Base-by-base conservation (phyloP, 1,139 yeast genomes). In the Geotrichum klebahnii region DNA sequence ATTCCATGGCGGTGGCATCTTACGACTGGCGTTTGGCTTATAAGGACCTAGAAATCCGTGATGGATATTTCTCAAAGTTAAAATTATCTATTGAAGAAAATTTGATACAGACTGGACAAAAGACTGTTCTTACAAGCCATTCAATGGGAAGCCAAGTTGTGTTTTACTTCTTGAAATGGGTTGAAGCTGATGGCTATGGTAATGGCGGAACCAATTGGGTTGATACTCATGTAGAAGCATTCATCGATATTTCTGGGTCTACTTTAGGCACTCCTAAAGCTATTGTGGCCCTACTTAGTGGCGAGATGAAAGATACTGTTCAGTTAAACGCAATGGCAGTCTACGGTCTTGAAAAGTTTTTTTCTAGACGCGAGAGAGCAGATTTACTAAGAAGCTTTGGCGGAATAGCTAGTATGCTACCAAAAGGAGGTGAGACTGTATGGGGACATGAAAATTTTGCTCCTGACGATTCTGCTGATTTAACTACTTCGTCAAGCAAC, bases 251-350 rank as follows among this genome's bases (percentile, higher is more conserved):
- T 51, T 80, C 95, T 19, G 98, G 98, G 0, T 82, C 95, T 6
- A 69, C 81, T 49, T 73, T 92, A 52, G 98, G 98, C 1, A 89
- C 97, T 0, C 98, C 98, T 1, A 92, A 92, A 66, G 84, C 96
- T 0, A 79, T 89, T 29, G 89, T 95, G 0, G 97, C 97, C 0
- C 72, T 92, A 55, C 69, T 94, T 17, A 87, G 96, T 22, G 98
- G 98, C 20, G 98, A 92, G 69, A 92, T 94, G 98, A 87, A 83
- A 66, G 98, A 92, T 65, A 92, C 98, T 0, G 95, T 94, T 26
- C 96, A 92, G 62, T 74, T 92, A 65, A 92, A 92, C 66, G 84
- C 95, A 1, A 70, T 92, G 57, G 98, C 98, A 0, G 89, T 90
- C 55, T 88, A 88, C 61, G 98, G 97, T 1, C 75, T 92, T 53